These are phyloP conservation scores for Penicillium crustosum DNA, from an alignment of 2,329 filamentous ascomycete species.

Conservation along the genomic window DNA sequence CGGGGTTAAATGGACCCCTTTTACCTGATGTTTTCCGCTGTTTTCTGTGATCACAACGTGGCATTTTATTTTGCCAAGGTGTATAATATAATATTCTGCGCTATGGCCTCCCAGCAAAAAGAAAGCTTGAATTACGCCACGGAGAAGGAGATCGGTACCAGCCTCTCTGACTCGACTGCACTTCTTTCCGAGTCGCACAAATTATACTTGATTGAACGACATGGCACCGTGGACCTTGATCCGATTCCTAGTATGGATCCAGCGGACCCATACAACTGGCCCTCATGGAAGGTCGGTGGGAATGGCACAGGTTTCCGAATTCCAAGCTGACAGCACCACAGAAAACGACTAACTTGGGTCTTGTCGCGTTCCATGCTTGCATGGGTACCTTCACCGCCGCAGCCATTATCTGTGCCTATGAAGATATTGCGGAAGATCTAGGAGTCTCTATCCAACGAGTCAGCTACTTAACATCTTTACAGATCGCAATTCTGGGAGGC, in stretches of 20 bases:
- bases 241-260: slow-evolving; percentile 51
- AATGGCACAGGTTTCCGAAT: neutral
- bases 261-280: slow-evolving; percentile 59
- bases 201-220: slow-evolving; percentile 32
- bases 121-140: neutral
- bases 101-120: neutral
- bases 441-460: slow-evolving; percentile 50
- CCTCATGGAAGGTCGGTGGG: slow-evolving; percentile 47
- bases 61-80: neutral
- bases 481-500: slow-evolving; percentile 55
- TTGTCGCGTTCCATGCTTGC: slow-evolving; percentile 59
- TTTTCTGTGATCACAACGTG: neutral
- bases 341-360: slow-evolving; percentile 54
- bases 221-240: slow-evolving; percentile 55
- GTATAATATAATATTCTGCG: neutral
- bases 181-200: neutral
- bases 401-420: slow-evolving; percentile 56
- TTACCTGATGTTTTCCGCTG: neutral
- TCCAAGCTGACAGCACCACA: slow-evolving; percentile 23
- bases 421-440: slow-evolving; percentile 54
- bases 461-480: slow-evolving; percentile 57
- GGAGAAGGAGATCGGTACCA: neutral
- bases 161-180: neutral
- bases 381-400: slow-evolving; percentile 59
- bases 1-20: neutral